Evolutionary conservation across 371 early-diverging fungal species (phyloP).

Genomic region (Dinochytrium kinnereticum): DNA sequence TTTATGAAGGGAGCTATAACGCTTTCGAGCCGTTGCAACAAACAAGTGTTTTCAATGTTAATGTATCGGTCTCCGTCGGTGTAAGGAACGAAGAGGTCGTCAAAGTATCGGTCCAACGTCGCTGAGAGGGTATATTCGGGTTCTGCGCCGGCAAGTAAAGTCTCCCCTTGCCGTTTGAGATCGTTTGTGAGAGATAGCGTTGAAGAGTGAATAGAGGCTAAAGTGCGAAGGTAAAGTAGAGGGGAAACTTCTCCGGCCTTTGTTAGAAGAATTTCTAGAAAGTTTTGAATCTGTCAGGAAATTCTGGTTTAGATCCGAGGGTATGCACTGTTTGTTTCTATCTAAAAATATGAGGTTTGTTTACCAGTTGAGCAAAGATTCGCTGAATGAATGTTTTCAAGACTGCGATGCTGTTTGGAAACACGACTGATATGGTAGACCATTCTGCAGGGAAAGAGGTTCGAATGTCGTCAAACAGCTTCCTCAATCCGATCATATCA

Average conservation of each 20-base stretch:
- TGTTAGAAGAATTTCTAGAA: slow-evolving; percentile 76
- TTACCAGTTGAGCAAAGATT: slow-evolving; percentile 93
- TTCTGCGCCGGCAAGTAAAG: slow-evolving; percentile 29
- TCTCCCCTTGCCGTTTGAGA: slow-evolving; percentile 69
- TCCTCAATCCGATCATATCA: background rate
- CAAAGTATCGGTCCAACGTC: slow-evolving; percentile 82
- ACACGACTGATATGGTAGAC: slow-evolving; percentile 85
- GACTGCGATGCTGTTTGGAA: slow-evolving; percentile 89
- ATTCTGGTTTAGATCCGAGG: no score
- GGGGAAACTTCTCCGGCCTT: slow-evolving; percentile 73
- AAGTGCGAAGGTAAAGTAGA: slow-evolving; percentile 77
- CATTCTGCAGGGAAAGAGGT: slow-evolving; percentile 85
- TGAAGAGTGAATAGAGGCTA: slow-evolving; percentile 77
- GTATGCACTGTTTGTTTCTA: no score
- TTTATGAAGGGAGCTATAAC: slow-evolving; percentile 34
- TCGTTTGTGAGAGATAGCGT: slow-evolving; percentile 76
- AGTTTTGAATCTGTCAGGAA: slow-evolving; percentile 76
- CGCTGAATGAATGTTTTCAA: slow-evolving; percentile 93
- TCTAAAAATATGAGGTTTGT: slow-evolving; percentile 37
- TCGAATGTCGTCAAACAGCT: slow-evolving; percentile 80
- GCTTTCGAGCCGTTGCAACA: slow-evolving; percentile 63
- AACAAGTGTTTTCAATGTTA: slow-evolving; percentile 71
- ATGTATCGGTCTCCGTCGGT: slow-evolving; percentile 88
- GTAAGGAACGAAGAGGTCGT: slow-evolving; percentile 94
- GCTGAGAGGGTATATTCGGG: slow-evolving; percentile 29